Evolutionary conservation across 495 filamentous ascomycete genomes (phyloP), one percentile per base, ranked within the genome.

Genomic region (Friedmanniomyces simplex): DNA sequence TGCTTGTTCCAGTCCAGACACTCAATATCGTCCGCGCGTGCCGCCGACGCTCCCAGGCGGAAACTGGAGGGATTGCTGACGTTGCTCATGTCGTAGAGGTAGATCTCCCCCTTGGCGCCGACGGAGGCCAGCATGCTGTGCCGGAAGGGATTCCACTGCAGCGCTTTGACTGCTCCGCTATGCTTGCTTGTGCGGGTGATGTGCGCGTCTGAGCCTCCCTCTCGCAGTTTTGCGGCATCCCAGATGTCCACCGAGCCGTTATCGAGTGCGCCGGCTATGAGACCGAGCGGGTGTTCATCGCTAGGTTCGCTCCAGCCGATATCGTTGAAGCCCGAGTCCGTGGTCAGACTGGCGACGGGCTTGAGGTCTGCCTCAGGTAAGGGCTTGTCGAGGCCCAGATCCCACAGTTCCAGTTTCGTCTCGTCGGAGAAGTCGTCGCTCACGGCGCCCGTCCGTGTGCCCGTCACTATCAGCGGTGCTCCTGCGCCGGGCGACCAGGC

Each of bases 401-500:
- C 89, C 93, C 93, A 99, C 45, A 99, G 77, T 76, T 99, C 93
- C 41, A 99, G 78, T 72, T 90, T 88, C 55, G 89, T 96, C 70
- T 96, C 90, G 72, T 93, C 90, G 5, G 93, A 97, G 76, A 99
- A 97, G 69, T 96, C 91, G 64, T 87, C 90, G 72, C 93, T 89
- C 18, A 97, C 90, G 60, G 93, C 93, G 52, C 93, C 93, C 54
- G 91, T 90, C 66, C 88, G 81, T 24, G 93, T 97, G 65, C 93
- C 93, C n/a, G 93, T 97, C 42, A 90, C 91, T 54, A 99, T 76
- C 63, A 94, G 78, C 62, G 90, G 89, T 56, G 79, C 76, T 34
- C 78, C 75, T 43, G 86, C 71, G 54, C 85, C 84, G 14, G 89
- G 85, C 59, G 89, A 93, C 91, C 93, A 99, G 58, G 94, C 88